Evolutionary conservation across 768 basidiomycete species (phyloP).

Genomic region (Auriscalpium vulgare): DNA sequence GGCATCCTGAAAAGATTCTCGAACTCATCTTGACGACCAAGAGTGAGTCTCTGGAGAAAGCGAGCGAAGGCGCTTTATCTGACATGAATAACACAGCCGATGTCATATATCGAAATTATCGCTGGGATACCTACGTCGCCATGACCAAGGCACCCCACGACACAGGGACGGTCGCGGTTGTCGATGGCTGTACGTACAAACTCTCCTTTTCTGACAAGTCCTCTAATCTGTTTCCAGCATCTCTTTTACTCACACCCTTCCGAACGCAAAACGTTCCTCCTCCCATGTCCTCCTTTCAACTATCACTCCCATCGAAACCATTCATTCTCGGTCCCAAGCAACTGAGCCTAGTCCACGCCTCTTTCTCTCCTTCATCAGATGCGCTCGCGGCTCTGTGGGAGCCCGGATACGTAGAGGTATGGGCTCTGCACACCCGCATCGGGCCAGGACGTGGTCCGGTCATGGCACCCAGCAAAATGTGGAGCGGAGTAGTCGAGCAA

Average conservation of each 20-base stretch:
- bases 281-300: constrained; percentile 77
- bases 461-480: constrained; percentile 47
- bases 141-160: constrained; percentile 52
- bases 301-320: constrained; percentile 21
- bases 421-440: constrained; percentile 58
- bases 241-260: constrained; percentile 84
- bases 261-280: constrained; percentile 93
- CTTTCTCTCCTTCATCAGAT: constrained; percentile 53
- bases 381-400: constrained; percentile 63
- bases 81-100: constrained; percentile 28
- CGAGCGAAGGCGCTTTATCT: too few species aligned
- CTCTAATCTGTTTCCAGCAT: constrained; percentile 35
- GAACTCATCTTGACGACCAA: constrained; percentile 58
- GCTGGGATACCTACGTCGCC: constrained; percentile 75
- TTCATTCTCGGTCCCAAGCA: constrained; percentile 42
- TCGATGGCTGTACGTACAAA: constrained; percentile 72
- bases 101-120: constrained; percentile 53
- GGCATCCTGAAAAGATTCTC: constrained; percentile 82
- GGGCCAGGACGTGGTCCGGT: constrained; percentile 47
- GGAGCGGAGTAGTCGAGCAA: constrained; percentile 10
- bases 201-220: background rate
- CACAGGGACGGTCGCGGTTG: constrained; percentile 80
- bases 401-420: constrained; percentile 58
- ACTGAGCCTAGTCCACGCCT: constrained; percentile 51
- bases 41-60: constrained; percentile 34